phyloP scores from a whole-genome alignment of 164 flowering plant genomes.

The Vitis labrusca region DNA sequence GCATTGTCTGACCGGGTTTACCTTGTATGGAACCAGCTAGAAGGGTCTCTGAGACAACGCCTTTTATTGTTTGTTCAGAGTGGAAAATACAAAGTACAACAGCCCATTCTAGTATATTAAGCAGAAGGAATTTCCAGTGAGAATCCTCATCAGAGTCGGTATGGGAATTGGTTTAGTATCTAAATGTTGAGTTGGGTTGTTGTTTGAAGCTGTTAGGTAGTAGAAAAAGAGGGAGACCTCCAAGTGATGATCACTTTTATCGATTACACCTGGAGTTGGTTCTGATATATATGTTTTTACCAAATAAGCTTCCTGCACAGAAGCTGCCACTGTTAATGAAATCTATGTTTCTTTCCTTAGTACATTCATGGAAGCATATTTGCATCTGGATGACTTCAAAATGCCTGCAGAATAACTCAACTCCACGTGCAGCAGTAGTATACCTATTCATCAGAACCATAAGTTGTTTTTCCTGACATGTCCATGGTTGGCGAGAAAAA shows the following conservation, averaged over 20 bases:
- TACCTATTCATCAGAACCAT: too few species aligned
- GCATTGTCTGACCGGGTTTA: neutral
- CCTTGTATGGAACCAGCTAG: neutral
- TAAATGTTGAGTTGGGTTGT: neutral
- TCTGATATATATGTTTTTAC: slow-evolving; percentile 8
- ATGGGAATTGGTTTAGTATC: neutral
- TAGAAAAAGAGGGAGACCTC: slow-evolving; percentile 7
- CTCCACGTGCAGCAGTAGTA: too few species aligned
- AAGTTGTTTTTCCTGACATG: too few species aligned
- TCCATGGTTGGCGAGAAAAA: too few species aligned
- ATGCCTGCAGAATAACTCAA: too few species aligned
- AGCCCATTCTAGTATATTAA: too few species aligned
- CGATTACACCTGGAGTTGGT: slow-evolving; percentile 32
- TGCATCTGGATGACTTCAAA: neutral
- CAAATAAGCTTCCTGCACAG: slow-evolving; percentile 5
- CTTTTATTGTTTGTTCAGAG: slow-evolving; percentile 61
- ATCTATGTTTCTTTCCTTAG: too few species aligned
- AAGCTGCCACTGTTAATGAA: slow-evolving; percentile 4
- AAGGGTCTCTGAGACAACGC: slow-evolving; percentile 46
- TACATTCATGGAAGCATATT: neutral
- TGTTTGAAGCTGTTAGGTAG: neutral
- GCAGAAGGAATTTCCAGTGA: neutral
- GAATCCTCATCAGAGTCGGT: neutral
- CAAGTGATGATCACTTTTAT: slow-evolving; percentile 38
- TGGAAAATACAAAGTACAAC: slow-evolving; percentile 5